phyloP scores from a whole-genome alignment of 352 stramenopile species.

The Nothophytophthora sp. region DNA sequence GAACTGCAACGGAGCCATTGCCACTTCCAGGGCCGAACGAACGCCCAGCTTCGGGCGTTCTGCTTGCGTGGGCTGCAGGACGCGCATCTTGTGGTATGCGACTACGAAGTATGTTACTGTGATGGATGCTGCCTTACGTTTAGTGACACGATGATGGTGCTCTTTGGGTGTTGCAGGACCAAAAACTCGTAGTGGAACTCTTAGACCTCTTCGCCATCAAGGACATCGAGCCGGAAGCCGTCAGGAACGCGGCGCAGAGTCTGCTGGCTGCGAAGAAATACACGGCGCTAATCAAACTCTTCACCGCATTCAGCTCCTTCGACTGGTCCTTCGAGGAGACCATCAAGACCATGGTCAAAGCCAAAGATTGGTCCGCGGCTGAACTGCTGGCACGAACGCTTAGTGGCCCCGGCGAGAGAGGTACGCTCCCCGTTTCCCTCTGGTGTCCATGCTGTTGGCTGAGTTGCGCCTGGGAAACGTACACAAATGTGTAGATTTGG shows the following conservation, averaged over 20 bases:
- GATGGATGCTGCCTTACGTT: too few relatives aligned
- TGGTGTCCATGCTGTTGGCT: not conserved
- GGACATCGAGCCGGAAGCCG: constrained; percentile 13
- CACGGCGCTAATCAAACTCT: constrained; percentile 51
- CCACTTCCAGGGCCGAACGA: constrained; percentile 18
- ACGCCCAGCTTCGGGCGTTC: constrained; percentile 28
- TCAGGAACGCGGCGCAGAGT: constrained; percentile 18
- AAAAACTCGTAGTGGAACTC: constrained; percentile 62
- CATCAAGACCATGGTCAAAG: constrained; percentile 42
- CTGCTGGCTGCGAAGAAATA: constrained; percentile 46
- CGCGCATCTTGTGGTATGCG: constrained; percentile 14
- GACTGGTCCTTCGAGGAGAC: constrained; percentile 43
- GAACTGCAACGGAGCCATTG: constrained; percentile 1
- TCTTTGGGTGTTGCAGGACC: constrained; percentile 25
- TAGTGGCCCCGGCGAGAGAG: constrained; percentile 14
- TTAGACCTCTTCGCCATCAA: constrained; percentile 50
- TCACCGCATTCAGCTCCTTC: constrained; percentile 29
- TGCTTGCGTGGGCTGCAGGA: constrained; percentile 25
- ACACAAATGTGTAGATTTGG: constrained; percentile 23
- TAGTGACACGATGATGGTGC: not conserved
- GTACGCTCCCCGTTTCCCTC: not conserved
- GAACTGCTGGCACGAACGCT: constrained; percentile 54
- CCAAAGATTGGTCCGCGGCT: constrained; percentile 63
- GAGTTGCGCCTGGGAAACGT: not conserved
- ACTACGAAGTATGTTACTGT: not conserved